Conservation (phyloP, 2,329 filamentous ascomycete genomes). For the Cladorrhinum sp. region DNA sequence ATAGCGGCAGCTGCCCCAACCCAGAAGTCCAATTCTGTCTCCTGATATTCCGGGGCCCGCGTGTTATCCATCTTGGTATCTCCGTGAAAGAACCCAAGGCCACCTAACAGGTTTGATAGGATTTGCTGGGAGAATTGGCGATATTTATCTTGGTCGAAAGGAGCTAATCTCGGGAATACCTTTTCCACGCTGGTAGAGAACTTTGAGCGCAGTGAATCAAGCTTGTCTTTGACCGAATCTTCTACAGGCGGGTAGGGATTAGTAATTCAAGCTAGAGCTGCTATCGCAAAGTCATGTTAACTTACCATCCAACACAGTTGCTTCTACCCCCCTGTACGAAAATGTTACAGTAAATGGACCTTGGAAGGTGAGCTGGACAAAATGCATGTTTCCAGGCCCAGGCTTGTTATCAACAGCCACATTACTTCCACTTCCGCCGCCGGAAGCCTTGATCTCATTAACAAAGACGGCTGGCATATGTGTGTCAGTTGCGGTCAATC, state of each 20-base stretch:
- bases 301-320: conserved; percentile 52
- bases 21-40: conserved; percentile 95
- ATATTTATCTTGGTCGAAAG: conserved; percentile 73
- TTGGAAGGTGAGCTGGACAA: conserved; percentile 88
- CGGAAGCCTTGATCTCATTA: conserved; percentile 49
- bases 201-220: conserved; percentile 1
- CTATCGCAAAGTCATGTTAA: conserved; percentile 52
- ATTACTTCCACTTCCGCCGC: conserved; percentile 47
- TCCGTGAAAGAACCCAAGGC: conserved; percentile 93
- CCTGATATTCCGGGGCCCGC: conserved; percentile 87
- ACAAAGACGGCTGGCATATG: conserved; percentile 41
- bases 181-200: conserved; percentile 74
- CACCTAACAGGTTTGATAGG: conserved; percentile 90
- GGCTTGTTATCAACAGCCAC: conserved; percentile 57
- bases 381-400: conserved; percentile 73
- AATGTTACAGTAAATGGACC: conserved; percentile 89
- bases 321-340: conserved; percentile 80
- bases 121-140: conserved; percentile 79
- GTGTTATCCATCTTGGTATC: conserved; percentile 86
- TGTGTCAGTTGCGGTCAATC: neutral
- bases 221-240: neutral
- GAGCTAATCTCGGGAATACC: conserved; percentile 69
- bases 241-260: conserved; percentile 49
- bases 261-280: conserved; percentile 68
- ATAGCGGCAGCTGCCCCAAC: conserved; percentile 84